Evolutionary conservation across 169 alveolate genomes (phyloP), one percentile per base, ranked within the genome.

Genomic region (Eimeria maxima): DNA sequence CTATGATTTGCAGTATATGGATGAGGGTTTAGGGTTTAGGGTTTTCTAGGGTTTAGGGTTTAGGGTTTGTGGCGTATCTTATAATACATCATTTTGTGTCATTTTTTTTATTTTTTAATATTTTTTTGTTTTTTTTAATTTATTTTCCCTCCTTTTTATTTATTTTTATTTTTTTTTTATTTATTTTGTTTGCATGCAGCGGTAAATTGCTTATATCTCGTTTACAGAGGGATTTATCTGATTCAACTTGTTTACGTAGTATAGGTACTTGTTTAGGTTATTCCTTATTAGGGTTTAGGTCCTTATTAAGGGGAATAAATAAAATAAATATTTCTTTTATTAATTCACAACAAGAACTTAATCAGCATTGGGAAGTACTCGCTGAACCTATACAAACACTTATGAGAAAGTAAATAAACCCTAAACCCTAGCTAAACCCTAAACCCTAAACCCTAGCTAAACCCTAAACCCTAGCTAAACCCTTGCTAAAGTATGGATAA

Each of bases 201-300:
- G 81, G 98, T 22, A 99, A 99, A 96, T 96, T 99, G 1, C 99
- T 99, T 45, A 97, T 97, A 13, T 98, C 99, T 53, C 97, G 99
- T 92, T 98, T 98, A 96, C 99, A 99, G 95, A 97, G 99, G 95
- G 99, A 99, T 95, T 95, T 99, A 33, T 97, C 99, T 24, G 99
- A 99, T 96, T 98, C 99, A 13, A 99, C 99, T 5, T 99, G 98
- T 22, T 96, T 99, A 97, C 96, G 99, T 44, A 99, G 98, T 95
- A 24, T 76, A 3, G 97, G 97, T 60, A 50, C 57, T 2, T 94
- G 89, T 29, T 33, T 95, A n/a, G 98, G 98, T 33, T 97, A 98
- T 67, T 94, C 99, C 1, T 90, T 98, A 42, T 95, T 98, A 45
- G 98, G 99, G 2, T 98, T 98, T 84, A 96, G 97, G 93, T 96